Percentiles rank a stretch among this genome's conserved stretches.
phyloP scores from a whole-genome alignment of 2,329 filamentous ascomycete species.

The Ceratocystis harringtonii region DNA sequence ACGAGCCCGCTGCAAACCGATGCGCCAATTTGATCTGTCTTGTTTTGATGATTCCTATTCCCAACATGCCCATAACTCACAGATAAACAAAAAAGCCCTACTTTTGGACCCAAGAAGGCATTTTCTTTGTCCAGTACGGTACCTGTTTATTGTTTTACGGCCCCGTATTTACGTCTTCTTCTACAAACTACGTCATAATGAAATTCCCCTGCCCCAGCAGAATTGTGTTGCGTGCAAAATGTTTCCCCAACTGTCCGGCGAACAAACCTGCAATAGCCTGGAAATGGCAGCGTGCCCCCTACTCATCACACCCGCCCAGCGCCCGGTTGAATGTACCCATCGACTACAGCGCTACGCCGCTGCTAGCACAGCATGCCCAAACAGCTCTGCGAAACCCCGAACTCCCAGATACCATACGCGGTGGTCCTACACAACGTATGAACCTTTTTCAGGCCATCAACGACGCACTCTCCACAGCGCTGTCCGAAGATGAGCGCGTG shows the following conservation, averaged over 20 bases:
- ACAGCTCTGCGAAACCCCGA: constrained; percentile 56
- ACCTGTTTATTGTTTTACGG: neutral
- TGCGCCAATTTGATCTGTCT: neutral
- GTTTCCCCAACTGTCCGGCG: neutral
- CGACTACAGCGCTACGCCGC: constrained; percentile 68
- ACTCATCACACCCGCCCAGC: constrained; percentile 43
- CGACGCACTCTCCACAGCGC: constrained; percentile 66
- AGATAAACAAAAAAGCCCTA: neutral
- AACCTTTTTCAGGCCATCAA: constrained; percentile 94
- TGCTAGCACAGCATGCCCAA: constrained; percentile 68
- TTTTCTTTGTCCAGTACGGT: neutral
- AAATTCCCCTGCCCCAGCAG: neutral
- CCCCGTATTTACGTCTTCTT: neutral
- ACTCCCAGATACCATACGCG: constrained; percentile 48
- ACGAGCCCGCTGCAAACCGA: constrained; percentile 14
- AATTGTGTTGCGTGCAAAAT: neutral
- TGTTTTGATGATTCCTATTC: neutral
- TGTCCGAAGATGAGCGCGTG: constrained; percentile 71
- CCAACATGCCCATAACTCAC: neutral
- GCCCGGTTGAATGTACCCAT: constrained; percentile 67
- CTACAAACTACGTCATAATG: neutral
- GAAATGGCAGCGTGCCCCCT: constrained; percentile 21
- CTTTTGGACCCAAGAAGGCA: neutral
- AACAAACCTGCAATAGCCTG: neutral
- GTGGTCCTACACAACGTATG: constrained; percentile 65